Evolutionary conservation across 1,139 yeast species (phyloP), one percentile per base, ranked within the genome.

Genomic region (Kazachstania sp.): DNA sequence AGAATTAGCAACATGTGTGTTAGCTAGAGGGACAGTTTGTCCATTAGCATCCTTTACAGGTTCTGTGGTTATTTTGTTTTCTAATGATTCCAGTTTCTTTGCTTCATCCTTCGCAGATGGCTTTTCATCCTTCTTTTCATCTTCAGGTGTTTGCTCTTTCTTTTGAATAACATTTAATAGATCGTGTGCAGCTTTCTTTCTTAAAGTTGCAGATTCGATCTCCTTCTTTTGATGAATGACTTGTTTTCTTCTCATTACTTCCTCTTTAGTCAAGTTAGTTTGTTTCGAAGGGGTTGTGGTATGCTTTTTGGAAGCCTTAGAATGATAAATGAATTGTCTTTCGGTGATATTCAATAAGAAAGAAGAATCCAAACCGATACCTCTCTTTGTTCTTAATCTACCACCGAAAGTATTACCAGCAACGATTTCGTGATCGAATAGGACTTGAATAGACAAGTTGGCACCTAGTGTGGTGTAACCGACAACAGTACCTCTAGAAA

Each of bases 401-500:
- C 95, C 95, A 55, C 81, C 85, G 69, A 92, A 73, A 31, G 75
- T 80, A 59, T 81, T 83, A 54, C 97, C 97, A 47, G 94, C 84
- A 52, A 87, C 74, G 54, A 92, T 73, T 43, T 90, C 86, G 46
- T 74, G 69, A 61, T 94, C 99, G 71, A 92, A 94, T 39, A 92
- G 67, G 45, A 94, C 81, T 53, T 85, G 90, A 30, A 72, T 61
- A 0, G 77, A 71, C 12, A 75, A 66, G 45, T 62, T 66, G 37
- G 78, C 71, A 1, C 86, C 86, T 46, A 75, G 66, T 30, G 87
- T 78, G 41, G 78, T 78, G 54, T 86, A 81, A 4, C 92, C 88
- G 46, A 86, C 84, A 47, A 92, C 95, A 1, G 97, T 88, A 63
- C 99, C 99, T 58, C 86, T 83, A 20, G 88, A 77, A 60, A 84